phyloP scores from a whole-genome alignment of 352 stramenopile species.

The Paralagenidium karlingii region DNA sequence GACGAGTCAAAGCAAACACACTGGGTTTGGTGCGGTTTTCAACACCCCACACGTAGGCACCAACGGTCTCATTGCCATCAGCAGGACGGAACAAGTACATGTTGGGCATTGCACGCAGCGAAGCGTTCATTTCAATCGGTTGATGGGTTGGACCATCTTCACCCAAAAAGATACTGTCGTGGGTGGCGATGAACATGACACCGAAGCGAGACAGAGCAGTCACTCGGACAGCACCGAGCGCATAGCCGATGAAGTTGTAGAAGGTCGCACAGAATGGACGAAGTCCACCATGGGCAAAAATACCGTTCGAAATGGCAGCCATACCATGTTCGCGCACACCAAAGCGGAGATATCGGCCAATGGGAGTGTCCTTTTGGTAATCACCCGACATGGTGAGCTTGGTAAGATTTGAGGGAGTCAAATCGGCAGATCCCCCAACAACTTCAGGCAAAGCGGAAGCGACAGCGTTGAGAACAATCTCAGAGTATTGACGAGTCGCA shows the following conservation, averaged over 20 bases:
- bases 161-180: constrained; percentile 99
- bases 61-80: constrained; percentile 97
- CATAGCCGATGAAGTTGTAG: constrained; percentile 99
- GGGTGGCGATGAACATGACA: constrained; percentile 98
- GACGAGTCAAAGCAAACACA: constrained; percentile 90
- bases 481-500: constrained; percentile 92
- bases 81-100: constrained; percentile 96
- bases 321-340: constrained; percentile 98
- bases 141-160: constrained; percentile 99
- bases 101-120: constrained; percentile 95
- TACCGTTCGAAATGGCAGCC: constrained; percentile 96
- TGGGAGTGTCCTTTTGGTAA: constrained; percentile 95
- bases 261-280: constrained; percentile 99
- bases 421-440: constrained; percentile 95
- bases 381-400: constrained; percentile 91
- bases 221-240: constrained; percentile 90
- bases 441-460: constrained; percentile 91
- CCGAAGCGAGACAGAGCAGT: constrained; percentile 91
- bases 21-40: constrained; percentile 82
- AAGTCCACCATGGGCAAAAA: constrained; percentile 95
- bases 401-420: constrained; percentile 97
- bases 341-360: constrained; percentile 96
- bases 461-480: constrained; percentile 92
- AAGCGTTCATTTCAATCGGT: constrained; percentile 97
- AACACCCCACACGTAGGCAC: constrained; percentile 87